Conservation (phyloP, 2,329 filamentous ascomycete species). For the Fusarium sp. region DNA sequence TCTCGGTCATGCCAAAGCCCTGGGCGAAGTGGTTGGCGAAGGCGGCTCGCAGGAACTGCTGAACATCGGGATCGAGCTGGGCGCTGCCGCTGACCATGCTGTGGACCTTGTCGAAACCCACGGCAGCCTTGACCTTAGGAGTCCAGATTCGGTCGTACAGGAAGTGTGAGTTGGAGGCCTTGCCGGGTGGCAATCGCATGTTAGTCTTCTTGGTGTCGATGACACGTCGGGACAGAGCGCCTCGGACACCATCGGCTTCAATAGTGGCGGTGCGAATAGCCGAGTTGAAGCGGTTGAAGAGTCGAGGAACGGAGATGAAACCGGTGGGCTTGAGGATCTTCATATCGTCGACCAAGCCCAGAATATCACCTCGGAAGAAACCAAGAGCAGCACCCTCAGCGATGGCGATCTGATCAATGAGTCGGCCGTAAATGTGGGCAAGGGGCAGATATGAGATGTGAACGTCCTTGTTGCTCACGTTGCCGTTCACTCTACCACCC, state of each 20-base stretch:
- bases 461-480: constrained; percentile 65
- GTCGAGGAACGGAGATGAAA: constrained; percentile 88
- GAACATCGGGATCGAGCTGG: constrained; percentile 87
- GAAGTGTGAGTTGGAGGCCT: constrained; percentile 82
- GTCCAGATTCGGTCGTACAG: constrained; percentile 91
- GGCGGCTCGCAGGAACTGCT: constrained; percentile 87
- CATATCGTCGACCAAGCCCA: constrained; percentile 88
- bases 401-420: constrained; percentile 81
- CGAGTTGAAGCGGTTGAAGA: constrained; percentile 90
- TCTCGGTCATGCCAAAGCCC: constrained; percentile 94
- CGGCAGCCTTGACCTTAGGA: constrained; percentile 83
- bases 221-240: constrained; percentile 82
- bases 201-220: constrained; percentile 83
- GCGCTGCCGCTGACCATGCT: constrained; percentile 90
- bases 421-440: constrained; percentile 92
- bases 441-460: constrained; percentile 90
- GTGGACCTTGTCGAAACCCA: constrained; percentile 80
- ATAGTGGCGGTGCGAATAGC: constrained; percentile 84
- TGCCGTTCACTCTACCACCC: constrained; percentile 66
- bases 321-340: constrained; percentile 85
- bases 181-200: constrained; percentile 76
- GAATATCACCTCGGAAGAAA: constrained; percentile 93
- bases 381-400: constrained; percentile 80
- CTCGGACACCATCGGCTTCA: constrained; percentile 82
- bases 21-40: constrained; percentile 84